Base-by-base conservation (phyloP, 352 stramenopile species). In the Globisporangium barbulae region DNA sequence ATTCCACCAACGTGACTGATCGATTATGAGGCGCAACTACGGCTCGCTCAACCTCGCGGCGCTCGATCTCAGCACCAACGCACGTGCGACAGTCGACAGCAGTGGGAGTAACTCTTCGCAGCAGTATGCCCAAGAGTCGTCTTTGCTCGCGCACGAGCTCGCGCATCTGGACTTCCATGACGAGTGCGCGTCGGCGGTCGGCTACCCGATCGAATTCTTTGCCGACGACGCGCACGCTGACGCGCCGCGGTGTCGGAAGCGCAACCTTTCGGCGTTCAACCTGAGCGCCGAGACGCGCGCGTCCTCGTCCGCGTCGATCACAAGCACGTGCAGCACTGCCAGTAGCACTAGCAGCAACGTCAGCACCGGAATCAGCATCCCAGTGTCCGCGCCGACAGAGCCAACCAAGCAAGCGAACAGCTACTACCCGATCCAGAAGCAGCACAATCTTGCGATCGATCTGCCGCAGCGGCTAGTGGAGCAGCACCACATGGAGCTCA, bases 11-110 rank as follows among this genome's bases (percentile, higher is more conserved):
- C 6, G 4, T 22, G 41, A 47, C 17, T 47, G 41, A n/a, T 22
- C 5, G 59, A 59, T 22, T 63, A 85, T 85, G 76, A 70, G 76
- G 54, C 76, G 76, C 47, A 85, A 85, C 66, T 85, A 75, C 57
- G 76, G 76, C 59, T 85, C 76, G 31, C 68, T 83, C 31, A 75
- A 85, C 59, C 72, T 85, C 45, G 70, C 70, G n/a, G 76, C 76
- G 53, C 49, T 85, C 31, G 76, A 80, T 63, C 64, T 81, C 47
- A 64, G 68, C 25, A 61, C 48, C 45, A 63, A 67, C 22, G 53
- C 70, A 4, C 62, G 66, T 30, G 57, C 71, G 30, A 62, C 55
- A 57, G 45, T 60, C 55, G 61, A 73, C 41, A 52, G 50, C 47
- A 47, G 15, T 6, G 15, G 41, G 13, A n/a, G 33, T 12, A 41